Evolutionary conservation across 2,329 filamentous ascomycete genomes (phyloP).

Genomic region (Trichoderma harzianum): DNA sequence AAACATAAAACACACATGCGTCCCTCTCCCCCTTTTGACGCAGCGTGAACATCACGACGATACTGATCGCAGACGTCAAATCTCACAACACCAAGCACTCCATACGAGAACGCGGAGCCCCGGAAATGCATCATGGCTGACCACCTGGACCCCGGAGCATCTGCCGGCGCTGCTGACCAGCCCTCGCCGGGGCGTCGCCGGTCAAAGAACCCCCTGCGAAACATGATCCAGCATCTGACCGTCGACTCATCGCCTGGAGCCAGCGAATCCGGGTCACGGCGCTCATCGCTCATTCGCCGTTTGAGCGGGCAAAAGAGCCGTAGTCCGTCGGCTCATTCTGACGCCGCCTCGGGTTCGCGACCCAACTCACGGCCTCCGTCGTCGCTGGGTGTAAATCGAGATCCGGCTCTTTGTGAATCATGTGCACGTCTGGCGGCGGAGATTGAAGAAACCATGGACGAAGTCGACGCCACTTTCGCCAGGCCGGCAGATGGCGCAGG

Average conservation of each 20-base stretch:
- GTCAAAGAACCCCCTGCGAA: constrained; percentile 35
- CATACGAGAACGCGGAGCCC: background rate
- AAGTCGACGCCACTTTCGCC: constrained; percentile 31
- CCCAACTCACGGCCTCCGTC: constrained; percentile 22
- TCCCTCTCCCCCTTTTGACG: constrained; percentile 7
- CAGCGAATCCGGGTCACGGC: constrained; percentile 28
- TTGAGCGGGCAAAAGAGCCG: constrained; percentile 37
- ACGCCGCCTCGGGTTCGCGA: constrained; percentile 23
- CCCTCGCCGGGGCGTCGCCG: constrained; percentile 31
- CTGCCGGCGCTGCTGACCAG: constrained; percentile 21
- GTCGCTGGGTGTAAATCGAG: constrained; percentile 24
- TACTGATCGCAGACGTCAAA: background rate
- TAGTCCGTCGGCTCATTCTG: constrained; percentile 35
- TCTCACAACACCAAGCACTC: background rate
- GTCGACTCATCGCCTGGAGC: constrained; percentile 29
- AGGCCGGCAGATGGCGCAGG: constrained; percentile 27
- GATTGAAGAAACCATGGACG: constrained; percentile 33
- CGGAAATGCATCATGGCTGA: constrained; percentile 28
- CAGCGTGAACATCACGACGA: background rate
- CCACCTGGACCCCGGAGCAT: constrained; percentile 27
- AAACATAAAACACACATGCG: constrained; percentile 14
- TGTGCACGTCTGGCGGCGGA: constrained; percentile 34
- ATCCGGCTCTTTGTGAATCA: constrained; percentile 31
- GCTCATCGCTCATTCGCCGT: constrained; percentile 34
- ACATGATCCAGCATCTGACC: constrained; percentile 38